Percentiles rank a stretch among this genome's conserved stretches.
phyloP scores from a whole-genome alignment of 257 asterid species.

The Nicotiana paniculata region DNA sequence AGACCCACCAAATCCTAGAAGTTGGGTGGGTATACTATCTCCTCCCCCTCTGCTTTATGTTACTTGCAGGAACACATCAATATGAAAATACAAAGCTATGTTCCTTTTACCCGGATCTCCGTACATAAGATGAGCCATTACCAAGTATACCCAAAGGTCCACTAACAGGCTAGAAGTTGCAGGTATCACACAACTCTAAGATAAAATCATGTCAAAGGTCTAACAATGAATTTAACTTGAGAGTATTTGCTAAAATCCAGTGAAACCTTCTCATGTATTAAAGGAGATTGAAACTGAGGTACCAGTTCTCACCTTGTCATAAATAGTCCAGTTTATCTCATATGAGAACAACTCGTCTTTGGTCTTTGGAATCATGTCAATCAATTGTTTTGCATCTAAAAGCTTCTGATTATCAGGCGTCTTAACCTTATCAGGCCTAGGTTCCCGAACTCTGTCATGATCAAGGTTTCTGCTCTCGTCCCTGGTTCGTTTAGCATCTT shows the following conservation, averaged over 20 bases:
- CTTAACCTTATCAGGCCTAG: conserved; percentile 39
- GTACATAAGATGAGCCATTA: background rate
- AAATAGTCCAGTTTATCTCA: conserved; percentile 77
- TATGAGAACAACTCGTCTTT: conserved; percentile 89
- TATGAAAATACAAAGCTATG: background rate
- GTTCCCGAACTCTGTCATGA: conserved; percentile 42
- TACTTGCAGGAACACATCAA: background rate
- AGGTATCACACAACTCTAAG: background rate
- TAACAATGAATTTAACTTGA: background rate
- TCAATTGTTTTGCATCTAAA: conserved; percentile 91
- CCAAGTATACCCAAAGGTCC: background rate
- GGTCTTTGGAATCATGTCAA: conserved; percentile 94
- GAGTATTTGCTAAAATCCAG: background rate
- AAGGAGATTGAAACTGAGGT: conserved; percentile 3
- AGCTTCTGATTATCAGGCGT: conserved; percentile 74
- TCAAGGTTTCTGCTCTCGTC: conserved; percentile 60
- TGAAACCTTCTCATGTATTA: background rate
- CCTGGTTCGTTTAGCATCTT: conserved; percentile 40
- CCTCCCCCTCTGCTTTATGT: background rate
- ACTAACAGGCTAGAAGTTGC: background rate
- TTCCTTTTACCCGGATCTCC: background rate
- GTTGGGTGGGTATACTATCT: background rate
- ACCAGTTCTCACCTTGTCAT: conserved; percentile 64
- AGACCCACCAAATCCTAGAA: background rate
- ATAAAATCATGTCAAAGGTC: background rate